Evolutionary conservation across 176 grass and related monocot genomes (phyloP), one percentile per base, ranked within the genome.

Genomic region (Ensete ventricosum): DNA sequence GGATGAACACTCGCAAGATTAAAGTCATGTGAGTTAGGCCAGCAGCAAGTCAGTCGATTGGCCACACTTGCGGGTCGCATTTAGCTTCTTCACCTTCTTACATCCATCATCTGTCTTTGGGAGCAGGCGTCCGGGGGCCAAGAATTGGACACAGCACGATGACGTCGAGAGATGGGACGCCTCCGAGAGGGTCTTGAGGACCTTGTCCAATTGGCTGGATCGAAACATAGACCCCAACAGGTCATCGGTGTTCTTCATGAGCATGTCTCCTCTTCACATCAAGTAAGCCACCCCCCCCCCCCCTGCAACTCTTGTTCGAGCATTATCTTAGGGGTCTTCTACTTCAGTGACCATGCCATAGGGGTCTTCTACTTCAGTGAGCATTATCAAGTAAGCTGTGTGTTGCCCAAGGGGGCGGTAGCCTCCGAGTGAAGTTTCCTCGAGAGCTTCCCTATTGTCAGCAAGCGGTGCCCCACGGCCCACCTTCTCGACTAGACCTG

Each of bases 231-330:
- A 97, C 64, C 90, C 86, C 0, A 77, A 55, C 3, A 63, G 53
- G 74, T 81, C 88, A 1, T 87, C 77, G 0, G 81, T 93, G 26
- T 97, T 93, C 73, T 97, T 97, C 82, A 89, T 91, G 86, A 89
- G 90, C 17, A 97, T 93, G 21, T 97, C 94, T 78, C 84, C 94
- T 29, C 77, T 74, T 80, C 94, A 97, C 76, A 34, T 85, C 73
- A 91, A 80, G 94, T 93, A 43, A 87, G 34, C 34, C 22, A 65
- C 14, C 22, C 22, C 14, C 4, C 14, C 22, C 22, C 14, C 4
- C 17, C 55, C 21, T 17, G 34, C 34, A 43, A 43, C 4, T 43
- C 34, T 43, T 3, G 34, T 43, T 43, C 34, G 0, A 43, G 34
- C 34, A 43, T 43, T 5, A 43, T 43, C 34, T 6, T 43, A 43